phyloP scores from a whole-genome alignment of 164 flowering plant species.

The Litsea cubeba region DNA sequence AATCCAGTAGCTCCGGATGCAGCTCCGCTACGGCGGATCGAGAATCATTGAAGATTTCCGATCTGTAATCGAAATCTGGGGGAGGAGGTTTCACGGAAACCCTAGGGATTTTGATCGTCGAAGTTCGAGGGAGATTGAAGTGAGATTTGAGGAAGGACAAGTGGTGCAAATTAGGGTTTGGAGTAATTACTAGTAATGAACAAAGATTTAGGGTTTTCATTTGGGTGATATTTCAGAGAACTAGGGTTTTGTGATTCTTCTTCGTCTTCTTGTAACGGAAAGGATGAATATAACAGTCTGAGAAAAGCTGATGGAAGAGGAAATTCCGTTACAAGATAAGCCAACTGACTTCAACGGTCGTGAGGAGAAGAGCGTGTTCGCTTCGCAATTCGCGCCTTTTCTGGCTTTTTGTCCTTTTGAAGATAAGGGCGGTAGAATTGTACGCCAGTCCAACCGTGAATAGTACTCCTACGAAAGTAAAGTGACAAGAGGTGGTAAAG shows the following conservation, averaged over 20 bases:
- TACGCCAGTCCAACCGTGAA: too few species aligned
- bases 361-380: too few species aligned
- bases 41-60: slow-evolving; percentile 38
- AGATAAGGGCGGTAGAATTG: too few species aligned
- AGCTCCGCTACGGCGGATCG: slow-evolving; percentile 30
- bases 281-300: not conserved
- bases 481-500: too few species aligned
- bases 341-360: too few species aligned
- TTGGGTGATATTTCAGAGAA: slow-evolving; percentile 4
- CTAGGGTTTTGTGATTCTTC: not conserved
- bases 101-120: slow-evolving; percentile 12
- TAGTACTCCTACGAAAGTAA: too few species aligned
- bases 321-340: too few species aligned
- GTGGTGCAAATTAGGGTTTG: slow-evolving; percentile 21
- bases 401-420: too few species aligned
- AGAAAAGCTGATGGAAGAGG: too few species aligned
- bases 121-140: slow-evolving; percentile 6
- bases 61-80: slow-evolving; percentile 57
- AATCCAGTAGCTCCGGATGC: slow-evolving; percentile 66
- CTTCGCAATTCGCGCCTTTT: too few species aligned
- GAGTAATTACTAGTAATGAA: slow-evolving; percentile 27
- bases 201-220: slow-evolving; percentile 35
- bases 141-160: slow-evolving; percentile 12
- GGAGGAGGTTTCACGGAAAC: slow-evolving; percentile 73
- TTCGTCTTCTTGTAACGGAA: not conserved